Evolutionary conservation across 2,329 filamentous ascomycete species (phyloP).

Genomic region (Botrytis pseudocinerea): DNA sequence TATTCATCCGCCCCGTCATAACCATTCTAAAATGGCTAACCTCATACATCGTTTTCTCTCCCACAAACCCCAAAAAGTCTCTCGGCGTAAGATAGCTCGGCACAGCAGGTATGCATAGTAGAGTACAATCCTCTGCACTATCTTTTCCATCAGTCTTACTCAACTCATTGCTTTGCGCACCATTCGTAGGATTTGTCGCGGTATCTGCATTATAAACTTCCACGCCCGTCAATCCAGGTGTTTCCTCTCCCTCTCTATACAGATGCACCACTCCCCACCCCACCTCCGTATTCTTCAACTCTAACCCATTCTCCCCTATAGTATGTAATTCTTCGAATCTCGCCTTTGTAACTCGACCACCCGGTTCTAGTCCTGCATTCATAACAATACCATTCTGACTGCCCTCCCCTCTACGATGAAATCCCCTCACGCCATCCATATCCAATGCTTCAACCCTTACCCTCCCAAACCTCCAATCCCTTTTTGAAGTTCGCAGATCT

Average conservation of each 20-base stretch:
- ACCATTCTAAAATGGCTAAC: slow-evolving; percentile 96
- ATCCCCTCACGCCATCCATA: slow-evolving; percentile 51
- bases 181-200: background rate
- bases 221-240: slow-evolving; percentile 55
- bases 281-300: slow-evolving; percentile 70
- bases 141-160: slow-evolving; percentile 42
- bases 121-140: slow-evolving; percentile 65
- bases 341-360: slow-evolving; percentile 74
- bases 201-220: slow-evolving; percentile 32
- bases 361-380: slow-evolving; percentile 45
- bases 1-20: slow-evolving; percentile 81
- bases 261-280: slow-evolving; percentile 94
- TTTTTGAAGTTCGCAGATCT: slow-evolving; percentile 47
- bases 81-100: slow-evolving; percentile 90
- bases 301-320: slow-evolving; percentile 45
- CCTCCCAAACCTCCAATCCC: slow-evolving; percentile 80
- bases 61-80: slow-evolving; percentile 89
- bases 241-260: slow-evolving; percentile 82
- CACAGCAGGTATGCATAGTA: slow-evolving; percentile 89
- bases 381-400: slow-evolving; percentile 28
- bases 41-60: slow-evolving; percentile 79
- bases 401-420: slow-evolving; percentile 50
- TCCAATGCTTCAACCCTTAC: slow-evolving; percentile 81
- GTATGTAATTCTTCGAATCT: slow-evolving; percentile 60
- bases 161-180: slow-evolving; percentile 37